These are phyloP conservation scores for Phaeosphaeriaceae sp. DNA, from an alignment of 2,329 filamentous ascomycete species.

Conservation along the genomic window DNA sequence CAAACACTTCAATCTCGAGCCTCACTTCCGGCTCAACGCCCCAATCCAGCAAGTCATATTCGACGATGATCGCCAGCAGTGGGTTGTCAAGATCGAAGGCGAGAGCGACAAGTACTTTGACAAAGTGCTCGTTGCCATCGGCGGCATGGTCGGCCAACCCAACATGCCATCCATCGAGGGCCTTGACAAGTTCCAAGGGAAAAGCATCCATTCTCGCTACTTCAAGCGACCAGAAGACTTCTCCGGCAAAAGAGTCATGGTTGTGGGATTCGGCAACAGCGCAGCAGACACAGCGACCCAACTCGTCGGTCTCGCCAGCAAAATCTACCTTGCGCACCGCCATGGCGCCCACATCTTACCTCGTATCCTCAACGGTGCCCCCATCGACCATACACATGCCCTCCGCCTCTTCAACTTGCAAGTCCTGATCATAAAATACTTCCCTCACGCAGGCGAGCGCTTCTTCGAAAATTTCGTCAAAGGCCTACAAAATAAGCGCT, in stretches of 20 bases:
- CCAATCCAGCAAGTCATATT: constrained; percentile 17
- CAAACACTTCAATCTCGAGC: constrained; percentile 23
- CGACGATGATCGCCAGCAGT: constrained; percentile 19
- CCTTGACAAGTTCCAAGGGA: constrained; percentile 23
- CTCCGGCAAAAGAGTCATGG: constrained; percentile 24
- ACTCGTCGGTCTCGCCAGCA: constrained; percentile 23
- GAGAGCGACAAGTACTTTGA: constrained; percentile 19
- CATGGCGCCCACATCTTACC: constrained; percentile 29
- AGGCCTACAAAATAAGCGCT: constrained; percentile 25
- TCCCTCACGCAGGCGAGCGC: constrained; percentile 21
- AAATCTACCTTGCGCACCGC: constrained; percentile 32
- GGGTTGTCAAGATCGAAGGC: constrained; percentile 15
- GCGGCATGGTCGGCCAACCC: constrained; percentile 22
- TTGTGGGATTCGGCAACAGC: constrained; percentile 35
- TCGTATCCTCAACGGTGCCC: constrained; percentile 17
- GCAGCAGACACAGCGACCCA: constrained; percentile 33
- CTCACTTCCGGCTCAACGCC: constrained; percentile 18
- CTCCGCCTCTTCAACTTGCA: constrained; percentile 20
- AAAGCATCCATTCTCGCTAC: constrained; percentile 15
- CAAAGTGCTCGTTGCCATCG: constrained; percentile 29
- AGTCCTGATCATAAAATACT: constrained; percentile 14
- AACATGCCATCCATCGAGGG: constrained; percentile 24
- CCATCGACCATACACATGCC: constrained; percentile 23
- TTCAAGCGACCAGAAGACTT: constrained; percentile 24
- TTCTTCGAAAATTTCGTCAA: constrained; percentile 28